phyloP scores from a whole-genome alignment of 495 filamentous ascomycete species.

The Annulohypoxylon nitens region DNA sequence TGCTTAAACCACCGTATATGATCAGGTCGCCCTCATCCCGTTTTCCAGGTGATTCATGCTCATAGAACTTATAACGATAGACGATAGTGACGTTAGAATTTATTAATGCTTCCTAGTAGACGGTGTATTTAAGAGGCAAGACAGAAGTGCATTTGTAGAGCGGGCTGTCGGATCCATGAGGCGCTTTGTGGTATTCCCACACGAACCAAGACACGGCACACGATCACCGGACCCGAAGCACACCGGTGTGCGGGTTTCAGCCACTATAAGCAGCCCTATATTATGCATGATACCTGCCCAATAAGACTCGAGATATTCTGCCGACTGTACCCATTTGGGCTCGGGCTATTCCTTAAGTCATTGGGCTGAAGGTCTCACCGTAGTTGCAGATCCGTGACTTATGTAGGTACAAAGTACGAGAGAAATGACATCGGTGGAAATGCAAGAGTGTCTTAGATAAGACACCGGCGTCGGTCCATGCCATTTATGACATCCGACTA shows the following conservation, averaged over 20 bases:
- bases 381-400: neutral
- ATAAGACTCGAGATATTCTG: neutral
- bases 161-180: neutral
- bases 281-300: slow-evolving; percentile 4
- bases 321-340: neutral
- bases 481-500: neutral
- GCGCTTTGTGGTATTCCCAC: neutral
- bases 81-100: neutral
- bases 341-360: neutral
- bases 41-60: no score
- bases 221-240: slow-evolving; percentile 11
- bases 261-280: slow-evolving; percentile 37
- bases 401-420: neutral
- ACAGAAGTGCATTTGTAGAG: neutral
- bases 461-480: neutral
- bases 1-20: no score
- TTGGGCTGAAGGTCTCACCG: neutral
- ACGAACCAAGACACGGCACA: slow-evolving; percentile 24
- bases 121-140: neutral
- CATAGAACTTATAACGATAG: no score
- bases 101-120: neutral
- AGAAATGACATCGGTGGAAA: neutral
- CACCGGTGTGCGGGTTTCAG: slow-evolving; percentile 33
- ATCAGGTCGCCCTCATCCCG: no score
- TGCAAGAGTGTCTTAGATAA: slow-evolving; percentile 1